A percentile compares a stretch with the other conserved stretches of the same genome.
Evolutionary conservation across 495 filamentous ascomycete genomes (phyloP).

Genomic region (Acidiella bohemica): DNA sequence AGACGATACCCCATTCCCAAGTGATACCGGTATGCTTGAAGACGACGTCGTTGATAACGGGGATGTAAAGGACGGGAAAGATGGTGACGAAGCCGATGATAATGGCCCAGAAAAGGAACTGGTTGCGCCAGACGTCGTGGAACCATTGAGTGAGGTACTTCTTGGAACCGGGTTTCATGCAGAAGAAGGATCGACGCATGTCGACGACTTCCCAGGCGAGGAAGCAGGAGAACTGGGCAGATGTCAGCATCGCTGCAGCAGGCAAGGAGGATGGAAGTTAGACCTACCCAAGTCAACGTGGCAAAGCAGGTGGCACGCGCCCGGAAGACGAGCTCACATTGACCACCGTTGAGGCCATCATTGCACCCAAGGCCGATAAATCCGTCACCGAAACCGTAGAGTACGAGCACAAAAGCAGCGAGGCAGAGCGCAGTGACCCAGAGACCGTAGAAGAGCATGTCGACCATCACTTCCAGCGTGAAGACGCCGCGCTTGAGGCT

Average conservation of each 20-base stretch:
- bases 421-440: constrained; percentile 57
- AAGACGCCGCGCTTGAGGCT: constrained; percentile 55
- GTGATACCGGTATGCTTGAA: constrained; percentile 63
- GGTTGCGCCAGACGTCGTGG: constrained; percentile 53
- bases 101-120: constrained; percentile 63
- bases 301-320: constrained; percentile 67
- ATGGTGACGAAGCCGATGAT: constrained; percentile 51
- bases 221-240: constrained; percentile 38
- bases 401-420: constrained; percentile 52
- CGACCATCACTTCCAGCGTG: constrained; percentile 51
- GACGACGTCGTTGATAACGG: constrained; percentile 49
- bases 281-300: constrained; percentile 51
- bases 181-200: constrained; percentile 24
- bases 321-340: constrained; percentile 54
- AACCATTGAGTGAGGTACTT: constrained; percentile 34
- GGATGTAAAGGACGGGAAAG: constrained; percentile 64
- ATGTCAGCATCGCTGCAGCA: neutral
- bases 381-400: constrained; percentile 51
- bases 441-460: constrained; percentile 61
- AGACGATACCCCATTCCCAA: constrained; percentile 61
- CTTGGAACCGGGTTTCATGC: constrained; percentile 45
- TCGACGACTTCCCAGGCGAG: constrained; percentile 36
- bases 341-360: constrained; percentile 35
- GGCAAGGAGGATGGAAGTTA: neutral
- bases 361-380: constrained; percentile 55